A percentile compares a stretch with the other conserved stretches of the same genome.
Evolutionary conservation across 176 grass and related monocot genomes (phyloP).

Genomic region (Eremochloa ophiuroides): DNA sequence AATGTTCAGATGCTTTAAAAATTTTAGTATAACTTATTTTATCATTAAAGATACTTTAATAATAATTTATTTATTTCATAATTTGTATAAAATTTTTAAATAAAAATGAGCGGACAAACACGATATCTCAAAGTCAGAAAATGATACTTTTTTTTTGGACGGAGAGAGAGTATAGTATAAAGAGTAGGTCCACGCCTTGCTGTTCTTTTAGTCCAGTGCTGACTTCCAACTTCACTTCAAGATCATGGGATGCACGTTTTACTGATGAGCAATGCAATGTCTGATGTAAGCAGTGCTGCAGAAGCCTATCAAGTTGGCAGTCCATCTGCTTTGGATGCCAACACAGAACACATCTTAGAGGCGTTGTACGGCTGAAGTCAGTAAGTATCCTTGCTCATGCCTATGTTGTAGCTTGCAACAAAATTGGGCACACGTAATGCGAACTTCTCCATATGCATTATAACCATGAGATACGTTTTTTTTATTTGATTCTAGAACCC

Average conservation of each 20-base stretch:
- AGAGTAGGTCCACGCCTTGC: no score
- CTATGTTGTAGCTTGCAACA: background rate
- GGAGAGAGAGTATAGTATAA: no score
- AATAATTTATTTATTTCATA: no score
- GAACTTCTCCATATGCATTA: background rate
- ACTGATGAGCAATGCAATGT: background rate
- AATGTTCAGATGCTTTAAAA: no score
- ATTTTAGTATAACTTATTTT: no score
- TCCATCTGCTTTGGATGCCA: constrained; percentile 6
- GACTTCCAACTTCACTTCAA: constrained; percentile 20
- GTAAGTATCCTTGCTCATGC: background rate
- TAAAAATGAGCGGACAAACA: no score
- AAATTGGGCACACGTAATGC: background rate
- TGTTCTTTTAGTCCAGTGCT: no score
- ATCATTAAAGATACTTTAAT: no score
- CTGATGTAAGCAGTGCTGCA: constrained; percentile 50
- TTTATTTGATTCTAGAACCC: background rate
- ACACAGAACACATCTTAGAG: background rate
- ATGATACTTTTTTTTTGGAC: no score
- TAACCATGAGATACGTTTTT: background rate
- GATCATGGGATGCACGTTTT: background rate
- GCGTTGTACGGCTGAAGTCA: background rate
- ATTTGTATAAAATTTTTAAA: no score
- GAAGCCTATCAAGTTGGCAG: constrained; percentile 46
- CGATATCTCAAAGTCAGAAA: no score